A percentile compares a stretch with the other conserved stretches of the same genome.
phyloP scores from a whole-genome alignment of 352 stramenopile species.

The Globisporangium iwayamae region DNA sequence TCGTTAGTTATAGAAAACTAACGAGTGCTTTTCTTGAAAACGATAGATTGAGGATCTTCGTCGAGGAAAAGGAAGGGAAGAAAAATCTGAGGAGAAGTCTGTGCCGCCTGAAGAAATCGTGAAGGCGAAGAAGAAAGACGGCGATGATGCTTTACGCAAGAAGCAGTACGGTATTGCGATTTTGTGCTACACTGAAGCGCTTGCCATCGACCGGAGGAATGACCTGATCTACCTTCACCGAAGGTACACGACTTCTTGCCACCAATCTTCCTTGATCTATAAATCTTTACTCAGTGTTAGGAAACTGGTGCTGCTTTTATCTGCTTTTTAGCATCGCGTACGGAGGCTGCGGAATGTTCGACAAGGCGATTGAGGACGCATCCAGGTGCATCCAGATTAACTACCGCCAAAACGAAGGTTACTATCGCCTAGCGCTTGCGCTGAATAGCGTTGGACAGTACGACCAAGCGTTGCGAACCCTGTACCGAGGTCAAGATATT shows the following conservation, averaged over 20 bases:
- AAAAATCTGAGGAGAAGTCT: slow-evolving; percentile 26
- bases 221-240: slow-evolving; percentile 52
- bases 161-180: slow-evolving; percentile 49
- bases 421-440: slow-evolving; percentile 49
- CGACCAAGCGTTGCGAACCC: slow-evolving; percentile 47
- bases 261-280: background rate
- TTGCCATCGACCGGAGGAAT: slow-evolving; percentile 46
- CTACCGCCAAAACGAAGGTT: slow-evolving; percentile 52
- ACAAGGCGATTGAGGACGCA: slow-evolving; percentile 44
- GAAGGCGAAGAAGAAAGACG: slow-evolving; percentile 29
- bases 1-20: too few relatives aligned
- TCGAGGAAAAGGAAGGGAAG: slow-evolving; percentile 19
- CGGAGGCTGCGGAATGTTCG: slow-evolving; percentile 29
- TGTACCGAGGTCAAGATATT: slow-evolving; percentile 55
- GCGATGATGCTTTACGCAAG: slow-evolving; percentile 43
- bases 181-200: slow-evolving; percentile 43
- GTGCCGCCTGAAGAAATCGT: slow-evolving; percentile 12
- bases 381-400: slow-evolving; percentile 60
- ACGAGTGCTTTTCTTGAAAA: background rate
- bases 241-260: slow-evolving; percentile 17
- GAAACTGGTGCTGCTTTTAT: background rate
- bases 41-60: slow-evolving; percentile 15
- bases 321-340: slow-evolving; percentile 33
- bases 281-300: background rate
- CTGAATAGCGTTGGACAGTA: slow-evolving; percentile 39